These are phyloP conservation scores for Aspergillus baeticus DNA, from an alignment of 495 filamentous ascomycete species.

Conservation along the genomic window DNA sequence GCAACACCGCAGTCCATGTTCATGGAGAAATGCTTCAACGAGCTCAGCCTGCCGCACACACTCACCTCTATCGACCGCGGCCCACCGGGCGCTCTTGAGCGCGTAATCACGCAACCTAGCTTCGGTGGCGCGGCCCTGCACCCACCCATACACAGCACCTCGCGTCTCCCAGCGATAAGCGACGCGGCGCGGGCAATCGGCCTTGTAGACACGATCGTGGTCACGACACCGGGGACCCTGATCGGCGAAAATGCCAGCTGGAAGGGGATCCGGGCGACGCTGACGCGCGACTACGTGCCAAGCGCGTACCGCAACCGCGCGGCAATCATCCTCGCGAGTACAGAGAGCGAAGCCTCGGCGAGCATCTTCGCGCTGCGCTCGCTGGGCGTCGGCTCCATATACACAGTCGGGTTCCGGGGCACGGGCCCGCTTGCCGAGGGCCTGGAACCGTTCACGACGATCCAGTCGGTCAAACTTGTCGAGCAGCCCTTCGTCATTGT, in stretches of 20 bases:
- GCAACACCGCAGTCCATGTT: constrained; percentile 75
- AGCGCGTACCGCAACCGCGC: constrained; percentile 74
- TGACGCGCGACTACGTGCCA: constrained; percentile 77
- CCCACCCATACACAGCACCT: constrained; percentile 56
- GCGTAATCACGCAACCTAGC: constrained; percentile 62
- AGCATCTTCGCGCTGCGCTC: constrained; percentile 73
- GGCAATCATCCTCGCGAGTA: constrained; percentile 68
- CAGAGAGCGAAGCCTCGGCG: constrained; percentile 68
- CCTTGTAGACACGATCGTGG: constrained; percentile 75
- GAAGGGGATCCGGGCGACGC: constrained; percentile 78
- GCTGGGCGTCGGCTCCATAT: constrained; percentile 74
- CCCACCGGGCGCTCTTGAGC: constrained; percentile 60
- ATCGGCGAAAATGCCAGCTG: constrained; percentile 78
- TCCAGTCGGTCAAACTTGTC: constrained; percentile 73
- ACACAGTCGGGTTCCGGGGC: constrained; percentile 79
- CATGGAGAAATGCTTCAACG: constrained; percentile 86
- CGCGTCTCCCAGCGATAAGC: constrained; percentile 63
- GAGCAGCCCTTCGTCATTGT: constrained; percentile 78
- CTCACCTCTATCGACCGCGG: constrained; percentile 73
- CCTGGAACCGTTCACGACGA: constrained; percentile 74
- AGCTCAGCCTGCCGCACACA: constrained; percentile 77
- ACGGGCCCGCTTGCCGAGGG: constrained; percentile 60
- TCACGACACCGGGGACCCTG: constrained; percentile 35
- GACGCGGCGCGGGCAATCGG: constrained; percentile 74
- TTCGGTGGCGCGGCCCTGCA: constrained; percentile 81